Evolutionary conservation across 257 asterid species (phyloP).

Genomic region (Solanum arcanum): DNA sequence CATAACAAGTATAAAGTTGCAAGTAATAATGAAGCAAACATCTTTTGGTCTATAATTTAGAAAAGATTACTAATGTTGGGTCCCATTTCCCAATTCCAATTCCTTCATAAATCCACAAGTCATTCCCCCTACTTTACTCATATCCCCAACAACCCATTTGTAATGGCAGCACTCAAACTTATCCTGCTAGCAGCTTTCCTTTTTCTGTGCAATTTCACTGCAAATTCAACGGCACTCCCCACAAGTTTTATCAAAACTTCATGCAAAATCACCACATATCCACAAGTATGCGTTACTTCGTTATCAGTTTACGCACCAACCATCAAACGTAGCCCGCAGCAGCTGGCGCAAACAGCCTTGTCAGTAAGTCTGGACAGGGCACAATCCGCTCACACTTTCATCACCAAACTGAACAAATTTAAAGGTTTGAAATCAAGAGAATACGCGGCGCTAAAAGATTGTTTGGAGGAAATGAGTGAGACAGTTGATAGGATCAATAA

Average conservation of each 20-base stretch:
- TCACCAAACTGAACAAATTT: neutral
- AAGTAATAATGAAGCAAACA: neutral
- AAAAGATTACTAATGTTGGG: too few relatives aligned
- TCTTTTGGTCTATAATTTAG: neutral
- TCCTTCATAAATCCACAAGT: neutral
- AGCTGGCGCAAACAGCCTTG: slow-evolving; percentile 4
- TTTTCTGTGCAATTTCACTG: neutral
- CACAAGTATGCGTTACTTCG: slow-evolving; percentile 2
- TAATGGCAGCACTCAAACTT: slow-evolving; percentile 8
- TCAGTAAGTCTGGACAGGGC: slow-evolving; percentile 5
- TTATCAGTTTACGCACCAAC: slow-evolving; percentile 1
- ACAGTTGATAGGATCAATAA: slow-evolving; percentile 1
- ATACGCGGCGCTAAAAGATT: slow-evolving; percentile 8
- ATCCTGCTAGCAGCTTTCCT: neutral
- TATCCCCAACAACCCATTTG: too few relatives aligned
- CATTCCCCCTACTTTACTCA: too few relatives aligned
- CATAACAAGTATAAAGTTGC: too few relatives aligned
- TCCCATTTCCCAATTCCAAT: neutral
- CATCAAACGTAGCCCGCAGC: slow-evolving; percentile 4
- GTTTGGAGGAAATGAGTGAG: slow-evolving; percentile 7
- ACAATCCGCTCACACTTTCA: neutral
- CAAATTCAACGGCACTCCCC: neutral
- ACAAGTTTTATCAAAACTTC: slow-evolving; percentile 4
- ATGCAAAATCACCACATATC: slow-evolving; percentile 11
- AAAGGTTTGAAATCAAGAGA: slow-evolving; percentile 6